Percentiles rank a stretch among this genome's conserved stretches.
These are phyloP conservation scores for Mycena albidolilacea DNA, from an alignment of 768 basidiomycete genomes.

Conservation along the genomic window DNA sequence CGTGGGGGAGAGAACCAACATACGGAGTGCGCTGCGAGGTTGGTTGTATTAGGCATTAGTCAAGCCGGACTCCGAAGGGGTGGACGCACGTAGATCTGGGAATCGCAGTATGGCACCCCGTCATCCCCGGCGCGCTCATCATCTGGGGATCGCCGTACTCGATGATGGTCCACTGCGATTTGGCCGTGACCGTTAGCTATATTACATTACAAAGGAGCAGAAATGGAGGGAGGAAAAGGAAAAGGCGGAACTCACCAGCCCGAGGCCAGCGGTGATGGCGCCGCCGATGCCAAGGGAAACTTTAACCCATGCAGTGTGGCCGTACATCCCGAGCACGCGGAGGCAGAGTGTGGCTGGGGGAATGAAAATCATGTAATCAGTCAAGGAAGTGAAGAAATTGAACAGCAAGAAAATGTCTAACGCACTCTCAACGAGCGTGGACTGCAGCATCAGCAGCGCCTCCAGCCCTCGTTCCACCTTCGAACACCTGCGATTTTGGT, in stretches of 20 bases:
- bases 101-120: conserved; percentile 36
- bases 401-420: background rate
- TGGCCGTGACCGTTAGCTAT: background rate
- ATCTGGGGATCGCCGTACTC: conserved; percentile 28
- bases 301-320: conserved; percentile 11
- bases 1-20: background rate
- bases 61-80: background rate
- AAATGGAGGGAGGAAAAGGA: background rate
- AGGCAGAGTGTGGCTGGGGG: conserved; percentile 22
- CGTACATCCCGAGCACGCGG: conserved; percentile 35
- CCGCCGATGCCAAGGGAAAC: background rate
- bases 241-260: conserved; percentile 10
- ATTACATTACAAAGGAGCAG: background rate
- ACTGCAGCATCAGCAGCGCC: conserved; percentile 21
- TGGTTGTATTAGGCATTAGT: background rate
- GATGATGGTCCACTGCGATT: conserved; percentile 36
- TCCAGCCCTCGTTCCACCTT: conserved; percentile 30
- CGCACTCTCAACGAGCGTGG: conserved; percentile 25
- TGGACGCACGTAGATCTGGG: conserved; percentile 24
- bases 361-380: background rate
- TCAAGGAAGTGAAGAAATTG: background rate
- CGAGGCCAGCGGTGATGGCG: conserved; percentile 18
- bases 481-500: conserved; percentile 8
- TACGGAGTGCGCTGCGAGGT: conserved; percentile 12
- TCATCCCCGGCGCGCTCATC: conserved; percentile 26